These are phyloP conservation scores for Cylindrotheca fusiformis DNA, from an alignment of 108 stramenopile genomes.

Conservation along the genomic window DNA sequence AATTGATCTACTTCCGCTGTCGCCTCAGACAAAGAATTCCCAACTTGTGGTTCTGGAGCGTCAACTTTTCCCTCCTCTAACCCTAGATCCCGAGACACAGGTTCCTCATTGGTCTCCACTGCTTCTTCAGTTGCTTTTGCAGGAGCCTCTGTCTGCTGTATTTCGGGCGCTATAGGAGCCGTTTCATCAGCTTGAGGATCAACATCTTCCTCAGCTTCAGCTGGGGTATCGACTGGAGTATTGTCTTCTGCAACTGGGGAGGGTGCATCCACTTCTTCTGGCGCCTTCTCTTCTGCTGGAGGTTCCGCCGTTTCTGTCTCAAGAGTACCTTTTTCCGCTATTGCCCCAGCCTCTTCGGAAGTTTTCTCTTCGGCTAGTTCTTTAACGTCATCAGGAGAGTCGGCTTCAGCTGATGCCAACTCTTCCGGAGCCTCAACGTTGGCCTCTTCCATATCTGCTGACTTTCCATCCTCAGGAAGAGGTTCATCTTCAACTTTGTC, in stretches of 20 bases:
- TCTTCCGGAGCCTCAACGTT: not conserved
- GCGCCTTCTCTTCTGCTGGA: not conserved
- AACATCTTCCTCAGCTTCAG: not conserved
- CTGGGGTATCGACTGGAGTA: not conserved
- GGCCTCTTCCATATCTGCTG: not conserved
- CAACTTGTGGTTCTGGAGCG: not conserved
- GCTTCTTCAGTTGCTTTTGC: not conserved
- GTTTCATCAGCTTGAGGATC: not conserved
- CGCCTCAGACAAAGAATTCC: not conserved
- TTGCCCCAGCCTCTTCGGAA: conserved; percentile 6
- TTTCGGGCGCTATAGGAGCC: not conserved
- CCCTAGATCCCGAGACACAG: not conserved
- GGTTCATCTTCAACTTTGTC: not conserved
- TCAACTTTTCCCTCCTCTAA: too few relatives aligned
- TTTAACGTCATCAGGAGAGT: not conserved
- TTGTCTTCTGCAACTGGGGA: not conserved
- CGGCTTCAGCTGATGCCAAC: not conserved
- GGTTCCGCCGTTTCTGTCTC: not conserved
- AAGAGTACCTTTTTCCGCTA: not conserved
- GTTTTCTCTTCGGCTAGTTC: not conserved
- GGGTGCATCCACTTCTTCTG: not conserved
- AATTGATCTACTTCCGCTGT: not conserved
- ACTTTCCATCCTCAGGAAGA: not conserved
- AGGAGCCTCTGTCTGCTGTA: not conserved
- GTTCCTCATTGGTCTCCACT: not conserved